Percentiles rank a stretch among this genome's conserved stretches.
phyloP scores from a whole-genome alignment of 176 grass and related monocot species.

The Urochloa ruziziensis region DNA sequence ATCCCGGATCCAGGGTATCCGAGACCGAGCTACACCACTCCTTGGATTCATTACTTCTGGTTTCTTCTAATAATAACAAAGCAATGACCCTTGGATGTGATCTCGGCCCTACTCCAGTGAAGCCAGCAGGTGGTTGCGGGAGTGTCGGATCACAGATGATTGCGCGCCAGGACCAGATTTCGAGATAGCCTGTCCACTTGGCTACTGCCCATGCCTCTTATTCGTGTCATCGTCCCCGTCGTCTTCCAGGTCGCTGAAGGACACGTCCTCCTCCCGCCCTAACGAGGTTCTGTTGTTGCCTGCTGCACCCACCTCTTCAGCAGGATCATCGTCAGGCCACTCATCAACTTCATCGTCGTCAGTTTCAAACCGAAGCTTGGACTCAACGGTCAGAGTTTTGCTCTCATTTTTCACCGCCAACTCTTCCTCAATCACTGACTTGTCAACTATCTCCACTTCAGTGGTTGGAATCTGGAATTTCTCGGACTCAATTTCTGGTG shows the following conservation, averaged over 20 bases:
- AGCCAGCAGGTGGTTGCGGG: constrained; percentile 30
- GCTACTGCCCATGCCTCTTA: background rate
- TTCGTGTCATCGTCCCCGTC: constrained; percentile 22
- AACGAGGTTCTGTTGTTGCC: constrained; percentile 30
- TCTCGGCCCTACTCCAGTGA: constrained; percentile 37
- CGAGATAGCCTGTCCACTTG: constrained; percentile 9
- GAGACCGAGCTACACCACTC: constrained; percentile 33
- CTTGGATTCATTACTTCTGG: constrained; percentile 25
- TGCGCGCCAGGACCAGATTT: background rate
- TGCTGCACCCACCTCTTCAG: constrained; percentile 12
- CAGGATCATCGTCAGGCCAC: constrained; percentile 52
- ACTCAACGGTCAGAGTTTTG: background rate
- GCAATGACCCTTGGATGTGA: constrained; percentile 20
- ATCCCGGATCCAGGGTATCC: constrained; percentile 14
- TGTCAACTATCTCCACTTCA: constrained; percentile 63
- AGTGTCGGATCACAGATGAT: constrained; percentile 17
- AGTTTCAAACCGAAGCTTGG: background rate
- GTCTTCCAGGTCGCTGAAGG: constrained; percentile 74
- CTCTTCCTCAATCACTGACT: constrained; percentile 67
- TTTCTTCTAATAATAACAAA: constrained; percentile 27
- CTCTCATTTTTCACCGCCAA: constrained; percentile 12
- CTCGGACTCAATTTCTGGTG: constrained; percentile 28
- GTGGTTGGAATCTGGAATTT: constrained; percentile 38
- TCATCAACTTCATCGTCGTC: constrained; percentile 51
- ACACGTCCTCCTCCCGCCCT: constrained; percentile 63